Conservation (phyloP, 345 rosid genomes). For the Eucalyptus cloeziana region DNA sequence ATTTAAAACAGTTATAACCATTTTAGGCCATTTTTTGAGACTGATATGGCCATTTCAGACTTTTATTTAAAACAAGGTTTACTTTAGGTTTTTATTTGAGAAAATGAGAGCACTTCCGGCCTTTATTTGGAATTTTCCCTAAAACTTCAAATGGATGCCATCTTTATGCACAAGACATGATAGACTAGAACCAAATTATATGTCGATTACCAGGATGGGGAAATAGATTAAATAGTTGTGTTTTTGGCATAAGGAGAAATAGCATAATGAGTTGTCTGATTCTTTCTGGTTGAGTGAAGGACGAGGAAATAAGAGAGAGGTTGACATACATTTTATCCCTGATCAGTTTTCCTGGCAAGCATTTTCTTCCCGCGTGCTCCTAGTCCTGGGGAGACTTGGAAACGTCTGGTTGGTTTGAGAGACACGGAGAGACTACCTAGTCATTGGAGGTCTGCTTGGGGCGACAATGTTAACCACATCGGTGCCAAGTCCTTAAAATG, state of each 20-base stretch:
- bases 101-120: accelerated
- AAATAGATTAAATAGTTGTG: neutral
- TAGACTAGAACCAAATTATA: neutral
- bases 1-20: no score
- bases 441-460: neutral
- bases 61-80: no score
- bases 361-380: neutral
- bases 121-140: no score
- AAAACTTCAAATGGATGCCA: neutral
- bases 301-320: neutral
- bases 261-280: neutral
- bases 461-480: neutral
- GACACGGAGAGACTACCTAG: neutral
- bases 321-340: neutral
- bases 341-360: neutral
- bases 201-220: neutral
- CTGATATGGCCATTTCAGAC: accelerated
- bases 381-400: neutral
- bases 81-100: accelerated
- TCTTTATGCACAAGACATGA: neutral
- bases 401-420: neutral
- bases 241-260: neutral
- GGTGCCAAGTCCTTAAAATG: neutral
- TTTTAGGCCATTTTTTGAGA: accelerated
- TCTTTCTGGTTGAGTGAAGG: neutral